A percentile compares a stretch with the other conserved stretches of the same genome.
Conservation (phyloP, 2,329 filamentous ascomycete genomes). For the Exophiala oligosperma region DNA sequence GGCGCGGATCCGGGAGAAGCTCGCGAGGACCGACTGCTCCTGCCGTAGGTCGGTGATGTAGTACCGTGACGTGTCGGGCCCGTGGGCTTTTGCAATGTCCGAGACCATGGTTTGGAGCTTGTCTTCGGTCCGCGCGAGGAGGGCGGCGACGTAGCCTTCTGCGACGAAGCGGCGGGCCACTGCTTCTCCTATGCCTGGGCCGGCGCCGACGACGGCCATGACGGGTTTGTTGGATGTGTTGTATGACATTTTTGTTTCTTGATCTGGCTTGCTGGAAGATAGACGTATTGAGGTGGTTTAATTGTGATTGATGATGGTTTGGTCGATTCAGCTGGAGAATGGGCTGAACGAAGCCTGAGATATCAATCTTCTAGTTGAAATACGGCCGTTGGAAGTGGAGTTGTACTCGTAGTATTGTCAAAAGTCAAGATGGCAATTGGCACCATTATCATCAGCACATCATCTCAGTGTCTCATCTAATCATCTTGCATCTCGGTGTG, state of each 20-base stretch:
- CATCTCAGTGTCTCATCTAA: too few species aligned
- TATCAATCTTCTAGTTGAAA: slow-evolving; percentile 36
- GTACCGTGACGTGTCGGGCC: slow-evolving; percentile 15
- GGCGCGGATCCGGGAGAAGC: slow-evolving; percentile 16
- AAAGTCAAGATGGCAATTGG: too few species aligned
- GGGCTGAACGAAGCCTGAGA: slow-evolving; percentile 31
- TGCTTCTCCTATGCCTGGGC: slow-evolving; percentile 25
- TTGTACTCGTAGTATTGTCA: too few species aligned
- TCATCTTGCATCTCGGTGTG: too few species aligned
- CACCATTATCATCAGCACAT: too few species aligned
- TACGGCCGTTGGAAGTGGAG: too few species aligned
- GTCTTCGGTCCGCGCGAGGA: slow-evolving; percentile 24
- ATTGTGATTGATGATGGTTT: too few species aligned
- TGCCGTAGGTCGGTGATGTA: slow-evolving; percentile 24
- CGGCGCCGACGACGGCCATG: slow-evolving; percentile 25
- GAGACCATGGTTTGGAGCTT: slow-evolving; percentile 22
- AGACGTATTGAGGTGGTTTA: too few species aligned
- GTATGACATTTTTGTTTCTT: slow-evolving; percentile 14
- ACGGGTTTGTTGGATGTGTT: slow-evolving; percentile 21
- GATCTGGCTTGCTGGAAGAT: background rate
- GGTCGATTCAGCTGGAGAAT: too few species aligned
- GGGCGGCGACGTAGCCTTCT: slow-evolving; percentile 21
- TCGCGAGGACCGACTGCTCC: slow-evolving; percentile 14
- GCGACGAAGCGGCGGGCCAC: slow-evolving; percentile 24
- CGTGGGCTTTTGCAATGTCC: slow-evolving; percentile 21